Conservation (phyloP, 2,329 filamentous ascomycete genomes). For the Exophiala bonariae region DNA sequence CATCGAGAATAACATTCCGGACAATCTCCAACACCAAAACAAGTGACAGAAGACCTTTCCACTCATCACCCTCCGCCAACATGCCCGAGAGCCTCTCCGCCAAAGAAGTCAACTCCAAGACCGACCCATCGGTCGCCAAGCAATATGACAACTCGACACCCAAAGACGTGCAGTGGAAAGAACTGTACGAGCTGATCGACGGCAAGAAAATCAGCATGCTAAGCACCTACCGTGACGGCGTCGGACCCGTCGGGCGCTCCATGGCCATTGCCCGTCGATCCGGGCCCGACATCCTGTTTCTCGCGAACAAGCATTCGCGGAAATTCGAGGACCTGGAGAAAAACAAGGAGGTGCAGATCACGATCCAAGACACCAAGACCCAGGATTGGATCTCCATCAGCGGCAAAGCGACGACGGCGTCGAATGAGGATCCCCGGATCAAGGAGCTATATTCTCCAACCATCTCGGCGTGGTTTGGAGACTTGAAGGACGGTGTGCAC, state of each 20-base stretch:
- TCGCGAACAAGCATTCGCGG: conserved; percentile 47
- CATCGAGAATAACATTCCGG: no score
- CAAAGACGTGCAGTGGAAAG: conserved; percentile 46
- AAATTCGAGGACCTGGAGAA: conserved; percentile 49
- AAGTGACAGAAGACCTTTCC: neutral
- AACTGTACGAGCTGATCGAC: conserved; percentile 50
- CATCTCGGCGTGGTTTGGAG: conserved; percentile 50
- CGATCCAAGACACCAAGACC: conserved; percentile 47
- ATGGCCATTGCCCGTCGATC: conserved; percentile 47
- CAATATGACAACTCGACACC: conserved; percentile 48
- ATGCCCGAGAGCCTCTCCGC: conserved; percentile 47
- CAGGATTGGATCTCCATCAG: conserved; percentile 51
- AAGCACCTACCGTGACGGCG: conserved; percentile 19
- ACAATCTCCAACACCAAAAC: no score
- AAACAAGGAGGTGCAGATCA: conserved; percentile 45
- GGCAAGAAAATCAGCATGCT: conserved; percentile 41
- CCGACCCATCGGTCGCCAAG: conserved; percentile 50
- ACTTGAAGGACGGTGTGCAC: conserved; percentile 51
- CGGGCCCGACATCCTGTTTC: conserved; percentile 53
- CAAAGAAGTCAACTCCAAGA: conserved; percentile 42
- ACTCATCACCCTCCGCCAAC: conserved; percentile 28
- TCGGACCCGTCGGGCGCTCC: conserved; percentile 37
- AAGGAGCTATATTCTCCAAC: conserved; percentile 45
- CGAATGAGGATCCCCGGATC: conserved; percentile 49
- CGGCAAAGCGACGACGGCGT: conserved; percentile 41